Base-by-base conservation (phyloP, 1,139 yeast species). In the Yamadazyma songkhlaensis region DNA sequence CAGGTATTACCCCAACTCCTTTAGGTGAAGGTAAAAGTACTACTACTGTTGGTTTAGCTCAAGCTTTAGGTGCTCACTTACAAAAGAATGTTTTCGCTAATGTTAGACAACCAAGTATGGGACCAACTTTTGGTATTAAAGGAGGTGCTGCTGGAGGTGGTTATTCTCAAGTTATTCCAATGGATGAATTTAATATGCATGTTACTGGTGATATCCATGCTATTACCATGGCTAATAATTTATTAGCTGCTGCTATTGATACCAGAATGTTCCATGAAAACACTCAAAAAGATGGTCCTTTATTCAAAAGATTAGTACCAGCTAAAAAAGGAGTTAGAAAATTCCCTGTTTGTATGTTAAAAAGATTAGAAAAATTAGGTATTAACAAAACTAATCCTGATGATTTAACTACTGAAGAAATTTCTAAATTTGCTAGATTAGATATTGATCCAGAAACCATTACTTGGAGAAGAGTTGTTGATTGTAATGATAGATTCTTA, bases 91-190 rank as follows among this genome's bases (percentile, higher is more conserved):
- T 90, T 14, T 84, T 92, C 59, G 98, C 98, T 46, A 90, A 88
- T 59, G 96, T 92, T 42, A 84, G 98, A 67, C 98, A 92, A 64
- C 98, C 98, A 31, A 85, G 95, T 12, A 90, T 92, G 97, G 98
- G 98, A 37, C 98, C 98, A 43, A 92, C 98, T 14, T 92, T 92
- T 56, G 98, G 98, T 66, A 89, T 92, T 59, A 92, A 90, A 68
- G 97, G 97, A 61, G 98, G 98, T 66, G 98, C 98, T 47, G 97
- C 98, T 13, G 98, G 98, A 59, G 98, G 98, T 60, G 98, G 98
- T 44, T 92, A 90, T 67, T 84, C 97, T 8, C 97, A 92, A 69
- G 97, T 92, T 36, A 89, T 92, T 57, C 98, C 98, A 46, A 92
- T 92, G 98, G 98, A 92, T 62, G 98, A 92, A 66, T 92, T 92